phyloP scores from a whole-genome alignment of 768 basidiomycete species.

The Suillus ampliporus region DNA sequence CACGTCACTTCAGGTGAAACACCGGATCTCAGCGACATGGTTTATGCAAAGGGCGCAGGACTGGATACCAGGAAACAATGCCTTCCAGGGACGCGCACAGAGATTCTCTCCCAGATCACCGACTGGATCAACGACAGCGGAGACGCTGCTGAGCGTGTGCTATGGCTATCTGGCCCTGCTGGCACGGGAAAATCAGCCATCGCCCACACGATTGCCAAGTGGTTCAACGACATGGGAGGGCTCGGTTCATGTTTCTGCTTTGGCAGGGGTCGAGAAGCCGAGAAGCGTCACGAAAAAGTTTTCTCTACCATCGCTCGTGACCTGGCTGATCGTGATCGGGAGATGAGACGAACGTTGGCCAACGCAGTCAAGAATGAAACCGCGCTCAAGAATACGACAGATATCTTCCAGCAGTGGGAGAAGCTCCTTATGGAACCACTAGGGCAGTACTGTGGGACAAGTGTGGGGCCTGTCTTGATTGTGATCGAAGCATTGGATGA shows the following conservation, averaged over 20 bases:
- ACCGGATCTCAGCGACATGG: neutral
- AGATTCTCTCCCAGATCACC: constrained; percentile 19
- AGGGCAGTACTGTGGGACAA: constrained; percentile 4
- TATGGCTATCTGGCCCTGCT: constrained; percentile 32
- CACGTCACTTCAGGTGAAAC: neutral
- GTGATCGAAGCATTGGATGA: constrained; percentile 33
- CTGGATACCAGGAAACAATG: constrained; percentile 14
- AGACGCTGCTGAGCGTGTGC: constrained; percentile 13
- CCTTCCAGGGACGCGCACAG: constrained; percentile 20
- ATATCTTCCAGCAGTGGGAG: constrained; percentile 18
- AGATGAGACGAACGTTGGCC: neutral
- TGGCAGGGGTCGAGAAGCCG: too few relatives aligned
- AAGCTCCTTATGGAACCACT: constrained; percentile 24
- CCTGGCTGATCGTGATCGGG: neutral
- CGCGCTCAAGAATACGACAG: neutral
- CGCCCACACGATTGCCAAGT: too few relatives aligned
- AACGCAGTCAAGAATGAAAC: neutral
- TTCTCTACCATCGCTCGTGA: neutral
- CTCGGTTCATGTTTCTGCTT: constrained; percentile 7
- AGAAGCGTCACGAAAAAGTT: neutral
- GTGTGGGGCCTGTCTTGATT: constrained; percentile 25
- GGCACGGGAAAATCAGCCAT: too few relatives aligned
- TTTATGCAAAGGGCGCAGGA: constrained; percentile 3
- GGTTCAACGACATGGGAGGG: too few relatives aligned
- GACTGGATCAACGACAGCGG: constrained; percentile 14